Evolutionary conservation across 2,329 filamentous ascomycete species (phyloP).

Genomic region (Epichloe hybrida): DNA sequence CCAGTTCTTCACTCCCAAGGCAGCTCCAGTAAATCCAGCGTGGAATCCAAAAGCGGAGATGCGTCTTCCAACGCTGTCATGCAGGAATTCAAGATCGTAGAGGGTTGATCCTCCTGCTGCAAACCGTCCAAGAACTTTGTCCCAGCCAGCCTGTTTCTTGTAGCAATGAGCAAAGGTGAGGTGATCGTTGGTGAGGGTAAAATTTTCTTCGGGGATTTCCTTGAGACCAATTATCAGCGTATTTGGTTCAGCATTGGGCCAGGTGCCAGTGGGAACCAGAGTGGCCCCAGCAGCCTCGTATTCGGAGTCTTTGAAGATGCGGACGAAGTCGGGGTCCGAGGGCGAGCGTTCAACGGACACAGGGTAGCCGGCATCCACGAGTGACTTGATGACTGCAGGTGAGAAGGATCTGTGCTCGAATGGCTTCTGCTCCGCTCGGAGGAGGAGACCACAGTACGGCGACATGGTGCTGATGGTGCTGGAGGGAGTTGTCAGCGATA

Average conservation of each 20-base stretch:
- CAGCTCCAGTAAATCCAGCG: slow-evolving; percentile 63
- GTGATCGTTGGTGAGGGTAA: slow-evolving; percentile 22
- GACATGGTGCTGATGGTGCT: slow-evolving; percentile 8
- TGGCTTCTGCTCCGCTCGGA: slow-evolving; percentile 38
- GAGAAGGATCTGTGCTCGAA: slow-evolving; percentile 26
- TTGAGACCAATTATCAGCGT: slow-evolving; percentile 65
- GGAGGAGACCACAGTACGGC: slow-evolving; percentile 27
- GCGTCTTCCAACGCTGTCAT: slow-evolving; percentile 55
- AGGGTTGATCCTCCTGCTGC: slow-evolving; percentile 47
- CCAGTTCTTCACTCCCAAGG: slow-evolving; percentile 68
- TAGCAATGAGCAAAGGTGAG: slow-evolving; percentile 38
- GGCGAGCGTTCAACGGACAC: slow-evolving; percentile 49
- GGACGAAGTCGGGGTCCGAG: slow-evolving; percentile 21
- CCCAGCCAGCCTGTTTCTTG: slow-evolving; percentile 68
- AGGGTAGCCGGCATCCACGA: slow-evolving; percentile 55
- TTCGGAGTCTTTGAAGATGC: slow-evolving; percentile 51
- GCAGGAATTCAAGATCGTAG: slow-evolving; percentile 77
- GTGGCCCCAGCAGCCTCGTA: slow-evolving; percentile 50
- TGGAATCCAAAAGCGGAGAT: slow-evolving; percentile 63
- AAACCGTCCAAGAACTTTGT: slow-evolving; percentile 66
- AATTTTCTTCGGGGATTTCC: slow-evolving; percentile 63
- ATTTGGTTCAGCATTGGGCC: slow-evolving; percentile 52
- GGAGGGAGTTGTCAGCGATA: neutral
- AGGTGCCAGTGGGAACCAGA: slow-evolving; percentile 52
- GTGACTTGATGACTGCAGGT: slow-evolving; percentile 32